A percentile compares a stretch with the other conserved stretches of the same genome.
Evolutionary conservation across 2,329 filamentous ascomycete genomes (phyloP).

Genomic region (Helotiales sp.): DNA sequence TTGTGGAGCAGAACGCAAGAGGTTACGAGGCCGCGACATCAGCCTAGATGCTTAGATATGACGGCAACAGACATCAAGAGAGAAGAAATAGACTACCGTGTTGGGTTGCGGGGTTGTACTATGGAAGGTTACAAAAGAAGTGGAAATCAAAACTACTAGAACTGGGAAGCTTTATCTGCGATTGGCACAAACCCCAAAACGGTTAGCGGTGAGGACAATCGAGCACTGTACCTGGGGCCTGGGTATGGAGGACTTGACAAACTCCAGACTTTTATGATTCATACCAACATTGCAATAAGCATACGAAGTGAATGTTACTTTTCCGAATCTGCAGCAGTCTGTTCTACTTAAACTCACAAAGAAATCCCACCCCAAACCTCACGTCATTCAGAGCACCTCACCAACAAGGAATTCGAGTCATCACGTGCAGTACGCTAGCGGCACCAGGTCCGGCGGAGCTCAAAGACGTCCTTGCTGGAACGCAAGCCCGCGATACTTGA

Average conservation of each 20-base stretch:
- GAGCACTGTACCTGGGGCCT: neutral
- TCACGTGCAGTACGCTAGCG: constrained; percentile 26
- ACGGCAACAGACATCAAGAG: constrained; percentile 12
- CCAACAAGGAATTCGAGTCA: neutral
- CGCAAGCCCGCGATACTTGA: constrained; percentile 30
- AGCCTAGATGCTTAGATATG: constrained; percentile 29
- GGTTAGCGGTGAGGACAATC: constrained; percentile 15
- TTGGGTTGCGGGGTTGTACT: neutral
- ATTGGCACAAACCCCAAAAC: constrained; percentile 16
- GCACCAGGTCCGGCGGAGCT: constrained; percentile 15
- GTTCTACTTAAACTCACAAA: neutral
- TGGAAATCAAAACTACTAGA: neutral
- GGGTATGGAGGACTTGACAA: neutral
- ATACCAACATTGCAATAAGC: neutral
- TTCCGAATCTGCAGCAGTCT: neutral
- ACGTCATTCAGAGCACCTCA: neutral
- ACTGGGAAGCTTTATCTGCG: constrained; percentile 21
- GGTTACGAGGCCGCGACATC: constrained; percentile 40
- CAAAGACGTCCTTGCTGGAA: constrained; percentile 24
- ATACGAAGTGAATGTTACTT: neutral
- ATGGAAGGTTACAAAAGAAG: constrained; percentile 27
- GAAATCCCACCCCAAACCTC: neutral
- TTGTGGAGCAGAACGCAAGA: constrained; percentile 35
- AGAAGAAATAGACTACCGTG: neutral
- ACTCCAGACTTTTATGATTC: neutral